Percentiles rank a stretch among this genome's conserved stretches.
Evolutionary conservation across 257 asterid genomes (phyloP).

Genomic region (Leptodermis oblonga): DNA sequence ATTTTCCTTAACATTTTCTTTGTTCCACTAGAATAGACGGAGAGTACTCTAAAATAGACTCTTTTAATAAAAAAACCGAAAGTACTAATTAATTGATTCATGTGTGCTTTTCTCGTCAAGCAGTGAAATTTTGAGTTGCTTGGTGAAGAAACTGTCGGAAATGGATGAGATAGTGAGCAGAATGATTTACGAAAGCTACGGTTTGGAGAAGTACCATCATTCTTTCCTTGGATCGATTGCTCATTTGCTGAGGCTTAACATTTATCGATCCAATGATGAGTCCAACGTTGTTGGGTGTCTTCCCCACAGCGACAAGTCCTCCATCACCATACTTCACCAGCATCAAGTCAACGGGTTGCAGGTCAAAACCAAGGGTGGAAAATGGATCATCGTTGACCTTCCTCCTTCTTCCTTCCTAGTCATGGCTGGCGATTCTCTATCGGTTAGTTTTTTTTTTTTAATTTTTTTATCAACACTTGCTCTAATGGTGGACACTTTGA

Average conservation of each 20-base stretch:
- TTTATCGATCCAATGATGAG: conserved; percentile 25
- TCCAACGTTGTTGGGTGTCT: neutral
- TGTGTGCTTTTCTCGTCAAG: too few relatives aligned
- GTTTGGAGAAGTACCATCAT: conserved; percentile 40
- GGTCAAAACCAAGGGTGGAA: neutral
- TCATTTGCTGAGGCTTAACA: conserved; percentile 42
- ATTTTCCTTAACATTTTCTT: too few relatives aligned
- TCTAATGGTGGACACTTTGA: too few relatives aligned
- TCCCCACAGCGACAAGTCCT: conserved; percentile 12
- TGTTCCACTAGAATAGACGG: too few relatives aligned
- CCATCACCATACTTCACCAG: conserved; percentile 10
- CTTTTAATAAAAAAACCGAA: too few relatives aligned
- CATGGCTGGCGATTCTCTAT: neutral
- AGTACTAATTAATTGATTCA: too few relatives aligned
- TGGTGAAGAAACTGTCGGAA: conserved; percentile 38
- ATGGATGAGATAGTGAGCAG: conserved; percentile 46
- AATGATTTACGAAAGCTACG: conserved; percentile 57
- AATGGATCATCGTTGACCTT: neutral
- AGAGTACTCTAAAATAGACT: too few relatives aligned
- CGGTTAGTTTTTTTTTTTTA: too few relatives aligned
- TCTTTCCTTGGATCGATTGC: conserved; percentile 41
- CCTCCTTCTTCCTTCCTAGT: neutral
- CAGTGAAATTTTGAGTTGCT: conserved; percentile 13
- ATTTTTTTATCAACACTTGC: too few relatives aligned
- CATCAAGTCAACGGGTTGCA: neutral